phyloP scores from a whole-genome alignment of 805 yeast species.

The Ogataea pini region DNA sequence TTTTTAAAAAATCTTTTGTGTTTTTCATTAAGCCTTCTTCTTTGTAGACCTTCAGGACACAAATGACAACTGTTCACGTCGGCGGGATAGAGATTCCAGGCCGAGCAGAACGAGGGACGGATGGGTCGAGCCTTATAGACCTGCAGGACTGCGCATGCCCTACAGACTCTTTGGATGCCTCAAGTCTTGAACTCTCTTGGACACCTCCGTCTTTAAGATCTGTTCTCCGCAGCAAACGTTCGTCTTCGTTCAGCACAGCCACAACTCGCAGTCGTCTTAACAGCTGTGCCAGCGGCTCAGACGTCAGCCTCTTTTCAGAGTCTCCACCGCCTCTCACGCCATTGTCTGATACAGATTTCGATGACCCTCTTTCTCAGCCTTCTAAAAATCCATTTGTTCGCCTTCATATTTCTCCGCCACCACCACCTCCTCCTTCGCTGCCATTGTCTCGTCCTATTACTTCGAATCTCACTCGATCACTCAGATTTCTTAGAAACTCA shows the following conservation, averaged over 20 bases:
- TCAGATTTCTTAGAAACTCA: conserved; percentile 1
- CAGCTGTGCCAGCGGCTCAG: conserved; percentile 1
- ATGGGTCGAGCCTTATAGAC: background rate
- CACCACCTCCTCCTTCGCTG: background rate
- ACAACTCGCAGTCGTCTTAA: background rate
- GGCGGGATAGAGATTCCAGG: background rate
- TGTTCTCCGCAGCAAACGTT: conserved; percentile 6
- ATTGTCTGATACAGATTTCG: background rate
- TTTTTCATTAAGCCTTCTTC: background rate
- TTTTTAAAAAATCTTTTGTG: background rate
- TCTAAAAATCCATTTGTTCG: background rate
- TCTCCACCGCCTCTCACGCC: conserved; percentile 4
- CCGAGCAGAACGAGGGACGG: background rate
- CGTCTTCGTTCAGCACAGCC: background rate
- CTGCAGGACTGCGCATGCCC: background rate
- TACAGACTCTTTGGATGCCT: background rate
- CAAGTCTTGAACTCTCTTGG: background rate
- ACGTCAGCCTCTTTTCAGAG: background rate
- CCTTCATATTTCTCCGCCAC: background rate
- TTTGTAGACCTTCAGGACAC: background rate
- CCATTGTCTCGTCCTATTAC: background rate
- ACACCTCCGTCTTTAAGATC: conserved; percentile 2
- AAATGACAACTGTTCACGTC: background rate
- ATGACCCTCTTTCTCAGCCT: background rate
- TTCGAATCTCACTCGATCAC: conserved; percentile 1